Base-by-base conservation (phyloP, 495 filamentous ascomycete genomes). In the Neurospora intermedia region DNA sequence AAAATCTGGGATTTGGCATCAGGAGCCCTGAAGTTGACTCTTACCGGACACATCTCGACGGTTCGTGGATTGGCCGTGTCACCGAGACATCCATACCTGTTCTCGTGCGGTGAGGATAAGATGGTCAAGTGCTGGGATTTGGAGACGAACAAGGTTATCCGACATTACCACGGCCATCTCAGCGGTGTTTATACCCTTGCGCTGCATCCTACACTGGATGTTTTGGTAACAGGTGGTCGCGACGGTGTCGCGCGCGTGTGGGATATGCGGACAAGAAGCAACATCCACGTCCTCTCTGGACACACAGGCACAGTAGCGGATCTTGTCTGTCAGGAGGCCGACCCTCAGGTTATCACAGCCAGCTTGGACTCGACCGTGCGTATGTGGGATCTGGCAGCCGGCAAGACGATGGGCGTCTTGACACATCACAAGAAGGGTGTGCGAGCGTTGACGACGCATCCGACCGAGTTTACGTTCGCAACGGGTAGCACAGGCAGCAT, bases 41-140 rank as follows among this genome's bases (percentile, higher is more conserved):
- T 99, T 40, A 99, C 96, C 3, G 96, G 96, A 39, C 96, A 99
- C 81, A 99, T 99, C 74, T 97, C 93, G 48, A 96, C 95, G 8
- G 96, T 99, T 18, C 90, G 96, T 66, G 96, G 96, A 8, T 85
- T 99, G 69, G 96, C 95, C 0, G 92, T 99, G 8, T 97, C 94
- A 4, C 92, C 94, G 18, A 86, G 96, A 70, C 96, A 99, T 81
- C 96, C 96, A 3, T 99, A 99, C 80, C 88, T 99, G 43, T 99
- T 98, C 82, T 97, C 93, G 16, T 98, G 96, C 77, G 96, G 93
- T 70, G 96, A 99, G 82, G 96, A 99, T 81, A 99, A 99, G 87
- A 98, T 97, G 94, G 96, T 99, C 43, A 98, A 98, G 83, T 98
- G 96, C 84, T 99, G 96, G 96, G 96, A 99, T 84, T 82, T 99